These are phyloP conservation scores for Podospora tetraspora DNA, from an alignment of 495 filamentous ascomycete species.

Conservation along the genomic window DNA sequence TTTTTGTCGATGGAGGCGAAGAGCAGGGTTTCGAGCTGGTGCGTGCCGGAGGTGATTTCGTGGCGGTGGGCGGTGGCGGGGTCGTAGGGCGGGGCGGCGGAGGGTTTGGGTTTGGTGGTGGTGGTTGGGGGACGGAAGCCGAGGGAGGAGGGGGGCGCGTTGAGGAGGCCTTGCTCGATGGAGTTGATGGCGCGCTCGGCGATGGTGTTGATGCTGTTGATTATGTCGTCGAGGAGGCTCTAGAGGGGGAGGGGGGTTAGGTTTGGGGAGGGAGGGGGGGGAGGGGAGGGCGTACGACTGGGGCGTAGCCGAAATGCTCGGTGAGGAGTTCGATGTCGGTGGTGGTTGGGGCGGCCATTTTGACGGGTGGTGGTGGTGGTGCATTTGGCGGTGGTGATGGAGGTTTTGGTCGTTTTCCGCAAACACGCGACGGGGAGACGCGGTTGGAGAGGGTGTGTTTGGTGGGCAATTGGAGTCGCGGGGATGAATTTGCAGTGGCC, in stretches of 20 bases:
- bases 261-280: background rate
- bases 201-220: slow-evolving; percentile 89
- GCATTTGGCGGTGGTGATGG: background rate
- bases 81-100: slow-evolving; percentile 5
- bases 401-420: slow-evolving; percentile 9
- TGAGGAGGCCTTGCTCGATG: slow-evolving; percentile 73
- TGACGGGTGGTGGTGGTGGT: slow-evolving; percentile 1
- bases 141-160: slow-evolving; percentile 62
- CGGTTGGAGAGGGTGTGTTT: background rate
- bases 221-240: slow-evolving; percentile 94
- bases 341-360: slow-evolving; percentile 16
- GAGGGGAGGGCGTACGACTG: slow-evolving; percentile 57
- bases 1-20: slow-evolving; percentile 92
- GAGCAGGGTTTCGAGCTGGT: slow-evolving; percentile 91
- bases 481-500: slow-evolving; percentile 7
- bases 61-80: slow-evolving; percentile 53
- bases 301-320: slow-evolving; percentile 93
- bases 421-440: slow-evolving; percentile 5
- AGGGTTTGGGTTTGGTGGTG: slow-evolving; percentile 27
- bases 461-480: slow-evolving; percentile 2
- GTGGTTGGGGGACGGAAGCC: slow-evolving; percentile 57
- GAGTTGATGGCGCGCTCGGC: slow-evolving; percentile 78
- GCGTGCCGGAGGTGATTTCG: slow-evolving; percentile 85
- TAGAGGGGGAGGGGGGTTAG: slow-evolving; percentile 32
- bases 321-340: slow-evolving; percentile 74